Evolutionary conservation across 1,139 yeast species (phyloP).

Genomic region (Magnusiomyces ingens): DNA sequence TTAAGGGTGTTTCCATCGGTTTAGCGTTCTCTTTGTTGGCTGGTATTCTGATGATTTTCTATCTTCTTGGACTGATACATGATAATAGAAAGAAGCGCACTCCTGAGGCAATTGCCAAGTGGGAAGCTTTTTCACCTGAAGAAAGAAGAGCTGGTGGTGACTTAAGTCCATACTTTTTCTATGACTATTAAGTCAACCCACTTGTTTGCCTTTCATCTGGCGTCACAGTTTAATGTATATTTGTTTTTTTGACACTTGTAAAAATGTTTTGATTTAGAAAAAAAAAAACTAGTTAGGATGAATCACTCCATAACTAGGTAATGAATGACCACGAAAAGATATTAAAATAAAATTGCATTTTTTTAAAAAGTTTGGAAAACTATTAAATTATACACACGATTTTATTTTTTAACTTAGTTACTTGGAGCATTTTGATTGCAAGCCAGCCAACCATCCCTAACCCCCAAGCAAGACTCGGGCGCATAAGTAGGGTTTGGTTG

Average conservation of each 20-base stretch:
- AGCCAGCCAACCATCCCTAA: too few species aligned
- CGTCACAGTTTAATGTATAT: not conserved
- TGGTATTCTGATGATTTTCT: slow-evolving; percentile 40
- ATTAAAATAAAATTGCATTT: too few species aligned
- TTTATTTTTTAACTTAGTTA: too few species aligned
- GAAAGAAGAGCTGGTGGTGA: slow-evolving; percentile 55
- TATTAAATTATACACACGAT: too few species aligned
- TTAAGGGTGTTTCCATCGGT: slow-evolving; percentile 51
- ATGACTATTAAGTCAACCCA: slow-evolving; percentile 33
- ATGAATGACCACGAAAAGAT: too few species aligned
- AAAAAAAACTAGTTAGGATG: too few species aligned
- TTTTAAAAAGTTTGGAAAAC: too few species aligned
- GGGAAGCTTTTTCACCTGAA: slow-evolving; percentile 39
- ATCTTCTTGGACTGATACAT: slow-evolving; percentile 35
- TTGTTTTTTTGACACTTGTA: not conserved
- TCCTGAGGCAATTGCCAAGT: slow-evolving; percentile 36
- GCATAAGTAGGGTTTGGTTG: too few species aligned
- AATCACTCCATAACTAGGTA: too few species aligned
- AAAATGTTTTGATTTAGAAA: too few species aligned
- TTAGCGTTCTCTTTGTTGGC: slow-evolving; percentile 49
- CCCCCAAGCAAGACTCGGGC: too few species aligned
- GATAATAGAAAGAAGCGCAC: slow-evolving; percentile 34
- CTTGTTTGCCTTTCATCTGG: not conserved
- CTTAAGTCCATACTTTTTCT: slow-evolving; percentile 52
- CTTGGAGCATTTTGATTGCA: too few species aligned